A percentile compares a stretch with the other conserved stretches of the same genome.
These are phyloP conservation scores for Colletotrichum eleusines DNA, from an alignment of 2,329 filamentous ascomycete genomes.

Conservation along the genomic window DNA sequence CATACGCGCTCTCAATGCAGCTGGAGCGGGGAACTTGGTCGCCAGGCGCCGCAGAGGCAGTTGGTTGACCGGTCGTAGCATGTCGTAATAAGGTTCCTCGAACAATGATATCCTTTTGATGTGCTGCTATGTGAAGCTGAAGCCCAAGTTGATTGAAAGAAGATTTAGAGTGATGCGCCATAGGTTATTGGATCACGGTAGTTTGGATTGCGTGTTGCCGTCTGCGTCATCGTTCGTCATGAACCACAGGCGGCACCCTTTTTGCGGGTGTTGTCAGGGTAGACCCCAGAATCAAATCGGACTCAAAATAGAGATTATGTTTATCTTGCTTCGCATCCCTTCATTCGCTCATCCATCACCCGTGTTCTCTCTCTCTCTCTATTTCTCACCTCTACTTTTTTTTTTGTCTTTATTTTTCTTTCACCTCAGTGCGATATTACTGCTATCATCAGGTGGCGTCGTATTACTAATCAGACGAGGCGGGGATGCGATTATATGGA, in stretches of 20 bases:
- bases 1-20: conserved; percentile 1
- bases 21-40: background rate
- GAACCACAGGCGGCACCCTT: background rate
- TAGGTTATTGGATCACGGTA: background rate
- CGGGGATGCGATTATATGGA: background rate
- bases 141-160: too few species aligned
- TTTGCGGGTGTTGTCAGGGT: background rate
- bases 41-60: background rate
- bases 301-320: background rate
- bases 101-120: too few species aligned
- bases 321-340: background rate
- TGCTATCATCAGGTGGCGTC: background rate
- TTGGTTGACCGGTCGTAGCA: background rate
- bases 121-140: background rate
- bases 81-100: background rate
- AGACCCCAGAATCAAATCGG: background rate
- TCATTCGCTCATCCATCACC: too few species aligned
- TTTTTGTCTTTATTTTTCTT: too few species aligned
- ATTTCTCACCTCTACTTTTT: too few species aligned
- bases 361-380: too few species aligned
- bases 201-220: background rate
- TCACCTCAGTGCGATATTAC: background rate
- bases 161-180: background rate
- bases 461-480: background rate
- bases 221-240: conserved; percentile 12